Evolutionary conservation across 78 protist species (phyloP).

Genomic region (Diacronema lutheri): DNA sequence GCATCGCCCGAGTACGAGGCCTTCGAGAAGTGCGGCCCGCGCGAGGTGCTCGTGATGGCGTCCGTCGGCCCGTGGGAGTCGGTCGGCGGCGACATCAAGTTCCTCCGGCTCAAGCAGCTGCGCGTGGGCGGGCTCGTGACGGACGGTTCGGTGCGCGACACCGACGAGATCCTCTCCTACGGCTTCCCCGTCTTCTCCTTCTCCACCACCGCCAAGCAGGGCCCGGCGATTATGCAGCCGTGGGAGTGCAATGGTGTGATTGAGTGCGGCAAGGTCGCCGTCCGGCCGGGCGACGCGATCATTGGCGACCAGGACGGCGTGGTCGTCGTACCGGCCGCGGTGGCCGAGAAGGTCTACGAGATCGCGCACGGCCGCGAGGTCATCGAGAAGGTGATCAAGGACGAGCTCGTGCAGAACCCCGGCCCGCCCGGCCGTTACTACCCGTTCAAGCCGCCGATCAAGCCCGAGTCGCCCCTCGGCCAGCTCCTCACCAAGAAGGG

Average conservation of each 20-base stretch:
- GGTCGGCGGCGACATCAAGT: conserved; percentile 45
- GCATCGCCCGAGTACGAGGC: conserved; percentile 43
- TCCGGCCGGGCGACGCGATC: conserved; percentile 40
- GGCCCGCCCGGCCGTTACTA: conserved; percentile 31
- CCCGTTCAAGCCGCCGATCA: conserved; percentile 41
- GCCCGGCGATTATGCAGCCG: conserved; percentile 48
- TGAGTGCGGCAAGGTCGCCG: conserved; percentile 12
- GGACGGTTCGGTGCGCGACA: conserved; percentile 46
- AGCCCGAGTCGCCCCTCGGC: conserved; percentile 42
- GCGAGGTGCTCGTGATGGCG: conserved; percentile 23
- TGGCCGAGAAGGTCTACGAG: conserved; percentile 26
- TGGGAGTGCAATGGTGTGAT: conserved; percentile 41
- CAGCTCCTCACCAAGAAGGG: conserved; percentile 35
- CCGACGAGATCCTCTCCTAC: conserved; percentile 5
- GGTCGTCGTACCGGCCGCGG: conserved; percentile 27
- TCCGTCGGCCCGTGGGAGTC: conserved; percentile 50
- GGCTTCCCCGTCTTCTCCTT: conserved; percentile 25
- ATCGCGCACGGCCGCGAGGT: conserved; percentile 32
- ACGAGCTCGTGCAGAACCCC: conserved; percentile 6
- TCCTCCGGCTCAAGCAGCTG: conserved; percentile 39
- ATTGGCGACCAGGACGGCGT: conserved; percentile 46
- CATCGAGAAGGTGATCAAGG: conserved; percentile 35
- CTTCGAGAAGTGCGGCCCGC: conserved; percentile 35
- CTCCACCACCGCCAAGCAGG: conserved; percentile 44
- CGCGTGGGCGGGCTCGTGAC: conserved; percentile 34